Percentiles rank a stretch among this genome's conserved stretches.
Conservation (phyloP, 495 filamentous ascomycete species). For the Trichodelitschia bisporula region DNA sequence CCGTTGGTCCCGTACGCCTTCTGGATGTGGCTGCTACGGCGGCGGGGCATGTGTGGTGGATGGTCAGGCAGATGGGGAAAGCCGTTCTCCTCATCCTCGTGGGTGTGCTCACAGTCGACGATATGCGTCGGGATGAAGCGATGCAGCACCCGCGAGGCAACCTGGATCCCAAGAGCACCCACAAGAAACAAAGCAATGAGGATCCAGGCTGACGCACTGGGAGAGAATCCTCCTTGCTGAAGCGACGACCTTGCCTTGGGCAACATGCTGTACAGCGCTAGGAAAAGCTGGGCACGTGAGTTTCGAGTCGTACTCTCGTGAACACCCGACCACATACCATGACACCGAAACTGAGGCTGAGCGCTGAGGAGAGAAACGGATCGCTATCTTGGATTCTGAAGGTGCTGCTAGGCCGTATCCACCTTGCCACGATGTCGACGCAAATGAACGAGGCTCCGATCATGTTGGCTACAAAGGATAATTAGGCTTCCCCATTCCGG, state of each 20-base stretch:
- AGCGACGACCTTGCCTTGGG: conserved; percentile 63
- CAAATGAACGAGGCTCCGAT: conserved; percentile 67
- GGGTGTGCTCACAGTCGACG: conserved; percentile 74
- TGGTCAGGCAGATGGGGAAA: too few species aligned
- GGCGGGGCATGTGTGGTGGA: too few species aligned
- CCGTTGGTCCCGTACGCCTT: too few species aligned
- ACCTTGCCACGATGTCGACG: conserved; percentile 50
- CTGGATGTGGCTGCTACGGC: too few species aligned
- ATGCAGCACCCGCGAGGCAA: conserved; percentile 59
- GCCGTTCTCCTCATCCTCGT: conserved; percentile 35
- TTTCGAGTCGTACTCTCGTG: conserved; percentile 2
- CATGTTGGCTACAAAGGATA: conserved; percentile 36
- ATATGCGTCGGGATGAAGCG: conserved; percentile 73
- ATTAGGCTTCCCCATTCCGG: too few species aligned
- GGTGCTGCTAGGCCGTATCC: conserved; percentile 40
- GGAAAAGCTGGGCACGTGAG: conserved; percentile 43
- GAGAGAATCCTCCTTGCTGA: conserved; percentile 33
- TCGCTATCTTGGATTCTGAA: conserved; percentile 82
- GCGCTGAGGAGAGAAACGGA: conserved; percentile 61
- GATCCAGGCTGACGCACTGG: conserved; percentile 39
- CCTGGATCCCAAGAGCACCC: conserved; percentile 65
- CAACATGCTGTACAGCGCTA: conserved; percentile 82
- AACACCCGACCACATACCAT: conserved; percentile 42
- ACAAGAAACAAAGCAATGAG: conserved; percentile 55
- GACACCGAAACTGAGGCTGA: conserved; percentile 90